Percentiles rank a stretch among this genome's conserved stretches.
These are phyloP conservation scores for Fusarium vanettenii DNA, from an alignment of 2,329 filamentous ascomycete species.

Conservation along the genomic window DNA sequence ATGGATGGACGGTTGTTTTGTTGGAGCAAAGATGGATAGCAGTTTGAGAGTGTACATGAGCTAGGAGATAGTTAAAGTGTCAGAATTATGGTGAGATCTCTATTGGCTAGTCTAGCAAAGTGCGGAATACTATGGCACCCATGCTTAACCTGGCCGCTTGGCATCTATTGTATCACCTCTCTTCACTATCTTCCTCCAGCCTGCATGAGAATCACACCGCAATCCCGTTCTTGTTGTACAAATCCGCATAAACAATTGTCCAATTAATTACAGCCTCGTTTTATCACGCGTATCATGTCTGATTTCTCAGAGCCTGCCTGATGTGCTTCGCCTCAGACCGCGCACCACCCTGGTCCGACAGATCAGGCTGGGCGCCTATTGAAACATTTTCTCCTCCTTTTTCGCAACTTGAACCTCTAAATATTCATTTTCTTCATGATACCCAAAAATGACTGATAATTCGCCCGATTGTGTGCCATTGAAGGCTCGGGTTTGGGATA, in stretches of 20 bases:
- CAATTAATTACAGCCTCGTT: background rate
- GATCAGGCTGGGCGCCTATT: background rate
- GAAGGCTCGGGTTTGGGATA: constrained; percentile 11
- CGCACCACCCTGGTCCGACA: background rate
- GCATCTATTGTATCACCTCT: background rate
- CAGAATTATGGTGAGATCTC: background rate
- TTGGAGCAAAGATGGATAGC: background rate
- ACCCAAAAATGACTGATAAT: background rate
- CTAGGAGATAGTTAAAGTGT: background rate
- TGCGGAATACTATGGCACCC: background rate
- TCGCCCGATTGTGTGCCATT: background rate
- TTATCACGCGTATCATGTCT: background rate
- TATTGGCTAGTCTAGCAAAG: background rate
- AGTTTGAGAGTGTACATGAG: background rate
- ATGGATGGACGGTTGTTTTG: background rate
- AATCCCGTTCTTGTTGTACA: background rate
- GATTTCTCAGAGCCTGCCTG: background rate
- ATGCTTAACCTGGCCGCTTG: background rate
- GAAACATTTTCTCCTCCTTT: background rate
- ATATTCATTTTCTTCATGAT: background rate
- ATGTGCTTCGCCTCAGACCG: background rate
- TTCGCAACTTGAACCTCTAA: background rate
- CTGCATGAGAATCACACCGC: background rate
- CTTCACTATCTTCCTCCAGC: background rate
- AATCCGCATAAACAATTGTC: background rate